Conservation (phyloP, 176 grass and related monocot genomes). For the Typha latifolia region DNA sequence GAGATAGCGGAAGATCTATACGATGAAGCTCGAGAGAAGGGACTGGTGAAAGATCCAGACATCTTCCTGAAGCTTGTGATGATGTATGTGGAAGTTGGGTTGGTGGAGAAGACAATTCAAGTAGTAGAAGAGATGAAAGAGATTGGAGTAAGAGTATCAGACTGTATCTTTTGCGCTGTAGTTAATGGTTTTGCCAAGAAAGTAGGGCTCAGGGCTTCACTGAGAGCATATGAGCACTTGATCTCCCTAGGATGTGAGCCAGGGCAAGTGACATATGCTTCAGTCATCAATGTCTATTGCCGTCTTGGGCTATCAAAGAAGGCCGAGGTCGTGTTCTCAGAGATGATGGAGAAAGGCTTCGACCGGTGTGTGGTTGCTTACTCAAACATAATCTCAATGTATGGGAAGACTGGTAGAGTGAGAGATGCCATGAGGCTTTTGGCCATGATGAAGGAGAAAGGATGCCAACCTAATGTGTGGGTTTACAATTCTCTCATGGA, state of each 20-base stretch:
- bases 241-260: slow-evolving; percentile 52
- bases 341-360: slow-evolving; percentile 74
- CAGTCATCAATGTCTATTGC: slow-evolving; percentile 75
- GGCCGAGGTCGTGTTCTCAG: slow-evolving; percentile 55
- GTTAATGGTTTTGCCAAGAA: slow-evolving; percentile 79
- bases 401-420: slow-evolving; percentile 56
- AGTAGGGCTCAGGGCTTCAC: slow-evolving; percentile 53
- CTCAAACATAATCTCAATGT: slow-evolving; percentile 89
- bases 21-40: slow-evolving; percentile 44
- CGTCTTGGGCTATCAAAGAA: slow-evolving; percentile 53
- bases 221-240: slow-evolving; percentile 57
- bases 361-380: slow-evolving; percentile 81
- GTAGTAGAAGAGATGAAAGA: slow-evolving; percentile 63
- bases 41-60: slow-evolving; percentile 60
- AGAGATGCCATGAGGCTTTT: slow-evolving; percentile 67
- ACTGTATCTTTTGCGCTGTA: slow-evolving; percentile 64
- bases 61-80: slow-evolving; percentile 67
- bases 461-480: slow-evolving; percentile 64
- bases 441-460: slow-evolving; percentile 81
- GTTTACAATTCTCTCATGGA: slow-evolving; percentile 96
- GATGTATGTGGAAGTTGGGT: slow-evolving; percentile 59
- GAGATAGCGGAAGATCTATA: slow-evolving; percentile 49
- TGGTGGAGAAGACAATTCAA: slow-evolving; percentile 41
- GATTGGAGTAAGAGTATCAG: slow-evolving; percentile 52
- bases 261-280: slow-evolving; percentile 88